These are phyloP conservation scores for Panellus pusillus DNA, from an alignment of 768 basidiomycete genomes.

Conservation along the genomic window DNA sequence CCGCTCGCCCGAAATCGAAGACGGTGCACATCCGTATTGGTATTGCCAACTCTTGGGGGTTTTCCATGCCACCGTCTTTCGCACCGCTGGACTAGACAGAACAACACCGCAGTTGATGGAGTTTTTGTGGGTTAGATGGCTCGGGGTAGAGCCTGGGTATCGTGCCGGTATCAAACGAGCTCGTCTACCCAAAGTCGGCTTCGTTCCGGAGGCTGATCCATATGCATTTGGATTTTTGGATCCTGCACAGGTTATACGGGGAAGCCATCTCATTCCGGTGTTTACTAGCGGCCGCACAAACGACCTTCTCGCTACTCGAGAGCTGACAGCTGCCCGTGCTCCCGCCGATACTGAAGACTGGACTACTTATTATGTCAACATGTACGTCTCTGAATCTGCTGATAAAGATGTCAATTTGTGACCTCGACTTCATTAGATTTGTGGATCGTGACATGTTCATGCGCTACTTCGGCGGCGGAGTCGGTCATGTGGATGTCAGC, in stretches of 20 bases:
- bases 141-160: slow-evolving; percentile 17
- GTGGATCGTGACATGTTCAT: slow-evolving; percentile 7
- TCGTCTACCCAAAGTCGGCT: slow-evolving; percentile 31
- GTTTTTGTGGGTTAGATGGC: slow-evolving; percentile 32
- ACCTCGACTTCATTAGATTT: neutral
- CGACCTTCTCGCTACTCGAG: slow-evolving; percentile 4
- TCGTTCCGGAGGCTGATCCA: slow-evolving; percentile 21
- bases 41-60: slow-evolving; percentile 28
- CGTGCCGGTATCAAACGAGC: slow-evolving; percentile 18
- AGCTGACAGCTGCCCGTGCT: slow-evolving; percentile 15
- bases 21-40: slow-evolving; percentile 22
- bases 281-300: slow-evolving; percentile 24
- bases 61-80: slow-evolving; percentile 22
- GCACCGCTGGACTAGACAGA: too few species aligned
- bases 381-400: slow-evolving; percentile 23
- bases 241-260: slow-evolving; percentile 33
- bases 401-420: too few species aligned
- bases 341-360: slow-evolving; percentile 28
- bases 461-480: slow-evolving; percentile 27
- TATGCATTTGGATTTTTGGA: slow-evolving; percentile 41
- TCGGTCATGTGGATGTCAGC: slow-evolving; percentile 27
- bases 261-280: slow-evolving; percentile 35
- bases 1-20: slow-evolving; percentile 9
- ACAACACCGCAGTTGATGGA: slow-evolving; percentile 25
- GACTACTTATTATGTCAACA: slow-evolving; percentile 30